These are phyloP conservation scores for Wickerhamiella domercqiae DNA, from an alignment of 805 yeast species.

Conservation along the genomic window DNA sequence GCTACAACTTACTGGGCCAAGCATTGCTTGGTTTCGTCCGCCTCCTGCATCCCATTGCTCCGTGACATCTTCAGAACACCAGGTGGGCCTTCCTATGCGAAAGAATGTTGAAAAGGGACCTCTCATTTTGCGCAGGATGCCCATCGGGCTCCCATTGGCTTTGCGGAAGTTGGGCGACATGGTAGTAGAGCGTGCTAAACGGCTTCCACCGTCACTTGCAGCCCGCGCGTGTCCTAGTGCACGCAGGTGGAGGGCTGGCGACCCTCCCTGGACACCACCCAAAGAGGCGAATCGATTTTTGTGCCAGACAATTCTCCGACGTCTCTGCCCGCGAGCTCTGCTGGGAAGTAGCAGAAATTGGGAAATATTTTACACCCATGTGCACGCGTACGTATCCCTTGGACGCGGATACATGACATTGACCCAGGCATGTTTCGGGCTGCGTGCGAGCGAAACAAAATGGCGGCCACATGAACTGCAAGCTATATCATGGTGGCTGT, in stretches of 20 bases:
- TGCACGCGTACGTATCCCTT: slow-evolving; percentile 28
- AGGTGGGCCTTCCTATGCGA: not conserved
- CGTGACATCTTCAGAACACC: not conserved
- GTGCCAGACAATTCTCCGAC: not conserved
- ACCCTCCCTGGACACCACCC: not conserved
- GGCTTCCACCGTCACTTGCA: not conserved
- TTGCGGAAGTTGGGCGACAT: too few species aligned
- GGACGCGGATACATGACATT: slow-evolving; percentile 27
- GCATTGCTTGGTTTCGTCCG: not conserved
- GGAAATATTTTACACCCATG: slow-evolving; percentile 23
- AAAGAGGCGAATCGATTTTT: not conserved
- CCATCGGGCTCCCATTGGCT: not conserved
- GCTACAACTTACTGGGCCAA: not conserved
- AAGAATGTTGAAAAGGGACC: not conserved
- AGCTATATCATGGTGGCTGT: slow-evolving; percentile 38
- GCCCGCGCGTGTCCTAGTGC: not conserved
- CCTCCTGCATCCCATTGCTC: not conserved
- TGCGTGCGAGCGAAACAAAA: slow-evolving; percentile 31
- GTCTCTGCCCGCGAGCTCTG: not conserved
- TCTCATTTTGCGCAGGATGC: not conserved
- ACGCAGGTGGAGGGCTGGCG: not conserved
- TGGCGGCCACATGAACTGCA: slow-evolving; percentile 42
- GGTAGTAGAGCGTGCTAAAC: not conserved
- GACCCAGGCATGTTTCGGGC: slow-evolving; percentile 22
- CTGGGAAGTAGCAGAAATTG: slow-evolving; percentile 37